These are phyloP conservation scores for Xylariaceae sp. DNA, from an alignment of 2,329 filamentous ascomycete species.

Conservation along the genomic window DNA sequence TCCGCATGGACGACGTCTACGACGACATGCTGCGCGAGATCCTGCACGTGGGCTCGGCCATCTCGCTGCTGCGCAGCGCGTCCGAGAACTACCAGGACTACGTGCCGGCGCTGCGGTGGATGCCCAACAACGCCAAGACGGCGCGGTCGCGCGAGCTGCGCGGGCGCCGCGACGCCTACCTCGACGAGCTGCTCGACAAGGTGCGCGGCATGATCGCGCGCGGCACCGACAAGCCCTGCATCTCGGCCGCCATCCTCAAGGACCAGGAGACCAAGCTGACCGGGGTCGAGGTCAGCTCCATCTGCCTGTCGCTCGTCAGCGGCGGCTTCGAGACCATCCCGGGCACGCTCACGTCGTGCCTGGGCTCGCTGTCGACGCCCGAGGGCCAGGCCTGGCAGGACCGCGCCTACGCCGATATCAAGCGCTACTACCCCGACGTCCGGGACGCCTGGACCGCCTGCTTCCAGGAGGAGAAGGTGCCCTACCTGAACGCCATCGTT, in stretches of 20 bases:
- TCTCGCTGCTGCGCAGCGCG: slow-evolving; percentile 40
- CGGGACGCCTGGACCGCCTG: slow-evolving; percentile 37
- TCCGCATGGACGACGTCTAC: slow-evolving; percentile 46
- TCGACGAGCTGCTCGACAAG: slow-evolving; percentile 40
- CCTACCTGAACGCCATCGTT: slow-evolving; percentile 38
- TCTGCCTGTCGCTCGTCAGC: slow-evolving; percentile 44
- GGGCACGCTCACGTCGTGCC: slow-evolving; percentile 42
- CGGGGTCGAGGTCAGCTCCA: slow-evolving; percentile 45
- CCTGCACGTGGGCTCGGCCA: slow-evolving; percentile 43
- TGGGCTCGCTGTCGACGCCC: slow-evolving; percentile 39
- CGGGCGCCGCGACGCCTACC: slow-evolving; percentile 39
- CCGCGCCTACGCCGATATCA: slow-evolving; percentile 44
- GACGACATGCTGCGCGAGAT: slow-evolving; percentile 44
- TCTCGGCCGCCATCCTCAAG: slow-evolving; percentile 45
- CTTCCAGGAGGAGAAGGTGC: slow-evolving; percentile 38
- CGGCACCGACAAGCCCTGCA: slow-evolving; percentile 46
- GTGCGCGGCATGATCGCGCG: slow-evolving; percentile 42
- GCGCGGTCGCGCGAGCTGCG: slow-evolving; percentile 37
- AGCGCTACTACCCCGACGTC: slow-evolving; percentile 36
- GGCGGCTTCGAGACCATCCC: slow-evolving; percentile 49
- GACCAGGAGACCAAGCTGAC: slow-evolving; percentile 45
- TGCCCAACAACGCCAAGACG: slow-evolving; percentile 46
- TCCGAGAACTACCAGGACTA: slow-evolving; percentile 49
- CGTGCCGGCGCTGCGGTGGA: slow-evolving; percentile 39
- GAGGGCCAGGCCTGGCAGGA: slow-evolving; percentile 44